Base-by-base conservation (phyloP, 768 basidiomycete species). In the Mrakia hoshinonis region DNA sequence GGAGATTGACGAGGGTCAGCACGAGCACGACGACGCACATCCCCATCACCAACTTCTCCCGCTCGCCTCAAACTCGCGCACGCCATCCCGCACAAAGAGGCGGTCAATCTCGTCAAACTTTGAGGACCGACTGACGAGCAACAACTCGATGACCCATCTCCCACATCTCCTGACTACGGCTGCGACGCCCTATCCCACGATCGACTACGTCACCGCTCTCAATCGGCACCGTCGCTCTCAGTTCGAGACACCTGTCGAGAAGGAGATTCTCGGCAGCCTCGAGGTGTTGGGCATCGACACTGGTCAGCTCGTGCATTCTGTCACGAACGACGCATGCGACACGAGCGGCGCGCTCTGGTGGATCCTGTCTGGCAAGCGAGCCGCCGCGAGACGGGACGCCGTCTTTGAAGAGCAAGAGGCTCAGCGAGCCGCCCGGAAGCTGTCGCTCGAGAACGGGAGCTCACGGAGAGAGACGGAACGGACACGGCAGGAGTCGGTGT, bases 301-400 rank as follows among this genome's bases (percentile, higher is more conserved):
- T 0, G 91, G 90, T 20, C 95, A 99, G 80, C 88, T 97, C 63
- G 88, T 89, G n/a, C 94, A 98, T 78, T 91, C 89, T 0, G 96
- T 98, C 15, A 83, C 90, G 58, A 87, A 84, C 36, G 87, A 97
- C 79, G 95, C 95, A 0, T 99, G 95, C 76, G 95, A 99, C 79
- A 85, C 90, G 0, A 85, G 89, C 15, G 89, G 92, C 11, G 91
- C 94, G 1, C 80, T 91, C 10, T 99, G 94, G 94, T 99, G 96
- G 96, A 91, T 95, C 85, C 82, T 97, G 62, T 89, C 87, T 79
- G 85, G 87, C 78, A 93, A 87, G 76, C 85, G 69, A 26, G 47
- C 34, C 10, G 43, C 18, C 18, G 36, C 84, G 85, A 82, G 86
- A 80, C 84, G 83, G 55, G 82, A 82, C 64, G 74, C 77, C 20